Percentiles rank a stretch among this genome's conserved stretches.
phyloP scores from a whole-genome alignment of 2,329 filamentous ascomycete genomes.

The Plenodomus lindquistii region DNA sequence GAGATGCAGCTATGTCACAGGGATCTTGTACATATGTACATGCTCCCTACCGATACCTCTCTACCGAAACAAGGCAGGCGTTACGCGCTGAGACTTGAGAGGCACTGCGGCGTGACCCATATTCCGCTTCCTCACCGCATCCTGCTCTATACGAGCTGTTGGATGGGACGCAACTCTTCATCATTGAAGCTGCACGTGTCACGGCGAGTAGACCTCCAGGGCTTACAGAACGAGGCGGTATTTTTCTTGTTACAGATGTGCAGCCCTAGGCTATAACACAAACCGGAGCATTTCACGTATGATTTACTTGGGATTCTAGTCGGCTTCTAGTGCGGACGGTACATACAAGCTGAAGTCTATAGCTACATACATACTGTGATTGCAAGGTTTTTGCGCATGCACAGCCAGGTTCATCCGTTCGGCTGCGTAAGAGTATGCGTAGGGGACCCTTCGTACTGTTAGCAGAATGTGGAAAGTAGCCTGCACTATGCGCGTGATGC shows the following conservation, averaged over 20 bases:
- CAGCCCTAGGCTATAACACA: constrained; percentile 3
- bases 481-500: constrained; percentile 19
- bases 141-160: background rate
- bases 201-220: too few species aligned
- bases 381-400: background rate
- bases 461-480: constrained; percentile 32
- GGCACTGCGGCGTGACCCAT: constrained; percentile 13
- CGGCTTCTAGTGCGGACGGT: constrained; percentile 26
- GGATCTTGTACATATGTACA: background rate
- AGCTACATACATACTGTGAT: background rate
- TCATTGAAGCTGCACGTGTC: too few species aligned
- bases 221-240: background rate
- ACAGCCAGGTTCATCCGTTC: background rate
- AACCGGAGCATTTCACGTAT: constrained; percentile 16
- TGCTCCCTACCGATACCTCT: too few species aligned
- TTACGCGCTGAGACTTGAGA: constrained; percentile 7
- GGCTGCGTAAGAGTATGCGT: background rate
- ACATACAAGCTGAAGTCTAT: constrained; percentile 1
- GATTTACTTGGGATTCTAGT: constrained; percentile 24
- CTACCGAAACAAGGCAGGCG: constrained; percentile 19
- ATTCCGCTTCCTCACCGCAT: background rate
- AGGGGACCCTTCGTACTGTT: constrained; percentile 15
- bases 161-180: too few species aligned
- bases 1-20: background rate
- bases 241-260: background rate